Conservation (phyloP, 768 basidiomycete species). For the Lentinula guzmanii region DNA sequence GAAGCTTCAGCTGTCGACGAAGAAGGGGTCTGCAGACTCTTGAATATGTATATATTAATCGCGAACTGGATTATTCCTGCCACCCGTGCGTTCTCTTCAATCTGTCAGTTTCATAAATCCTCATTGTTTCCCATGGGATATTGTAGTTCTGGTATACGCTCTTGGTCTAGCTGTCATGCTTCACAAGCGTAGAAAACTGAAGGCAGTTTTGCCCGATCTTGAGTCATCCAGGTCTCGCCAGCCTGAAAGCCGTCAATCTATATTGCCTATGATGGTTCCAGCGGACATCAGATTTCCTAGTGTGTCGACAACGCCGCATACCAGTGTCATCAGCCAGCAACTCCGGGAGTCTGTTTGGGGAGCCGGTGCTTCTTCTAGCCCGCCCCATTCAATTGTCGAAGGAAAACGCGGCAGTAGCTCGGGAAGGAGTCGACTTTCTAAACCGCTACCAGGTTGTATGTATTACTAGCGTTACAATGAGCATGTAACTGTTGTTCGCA, state of each 20-base stretch:
- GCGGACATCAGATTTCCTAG: neutral
- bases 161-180: slow-evolving; percentile 32
- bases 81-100: slow-evolving; percentile 33
- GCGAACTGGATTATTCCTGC: slow-evolving; percentile 50
- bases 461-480: neutral
- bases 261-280: slow-evolving; percentile 10
- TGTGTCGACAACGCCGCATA: neutral
- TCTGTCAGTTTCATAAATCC: slow-evolving; percentile 5
- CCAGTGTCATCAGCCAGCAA: neutral
- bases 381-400: neutral
- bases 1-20: slow-evolving; percentile 28
- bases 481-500: neutral
- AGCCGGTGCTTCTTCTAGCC: neutral
- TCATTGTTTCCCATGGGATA: neutral
- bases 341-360: neutral
- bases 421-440: neutral
- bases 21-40: slow-evolving; percentile 38
- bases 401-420: neutral
- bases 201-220: neutral
- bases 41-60: slow-evolving; percentile 42
- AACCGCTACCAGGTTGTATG: slow-evolving; percentile 3
- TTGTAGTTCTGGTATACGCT: slow-evolving; percentile 33
- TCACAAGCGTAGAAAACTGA: slow-evolving; percentile 11
- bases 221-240: slow-evolving; percentile 1
- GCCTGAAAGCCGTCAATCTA: slow-evolving; percentile 4